phyloP scores from a whole-genome alignment of 2,329 filamentous ascomycete species.

The Ascosphaera apis region DNA sequence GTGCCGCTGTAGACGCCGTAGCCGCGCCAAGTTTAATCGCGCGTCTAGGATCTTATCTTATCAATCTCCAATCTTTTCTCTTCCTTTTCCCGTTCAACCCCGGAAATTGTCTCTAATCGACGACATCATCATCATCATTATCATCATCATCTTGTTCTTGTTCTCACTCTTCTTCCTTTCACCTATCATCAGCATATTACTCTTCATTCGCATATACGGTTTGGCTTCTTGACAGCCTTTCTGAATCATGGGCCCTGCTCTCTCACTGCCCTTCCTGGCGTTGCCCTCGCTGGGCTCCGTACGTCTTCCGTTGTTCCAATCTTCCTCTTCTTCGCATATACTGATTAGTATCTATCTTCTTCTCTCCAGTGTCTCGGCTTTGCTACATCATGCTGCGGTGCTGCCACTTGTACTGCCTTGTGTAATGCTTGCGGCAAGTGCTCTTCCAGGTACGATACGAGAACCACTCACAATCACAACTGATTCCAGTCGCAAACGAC shows the following conservation, averaged over 20 bases:
- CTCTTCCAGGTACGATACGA: constrained; percentile 74
- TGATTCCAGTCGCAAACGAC: too few species aligned
- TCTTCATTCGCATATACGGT: constrained; percentile 1
- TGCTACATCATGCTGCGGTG: constrained; percentile 80
- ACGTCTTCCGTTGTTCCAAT: constrained; percentile 19
- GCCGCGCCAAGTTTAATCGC: too few species aligned
- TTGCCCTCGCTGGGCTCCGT: constrained; percentile 71
- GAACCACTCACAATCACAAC: too few species aligned
- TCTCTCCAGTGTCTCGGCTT: constrained; percentile 44
- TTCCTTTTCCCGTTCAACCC: background rate
- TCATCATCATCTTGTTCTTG: too few species aligned
- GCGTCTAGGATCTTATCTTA: too few species aligned
- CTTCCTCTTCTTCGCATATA: background rate
- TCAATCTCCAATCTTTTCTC: background rate
- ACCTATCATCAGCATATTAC: too few species aligned
- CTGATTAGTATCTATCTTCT: constrained; percentile 5
- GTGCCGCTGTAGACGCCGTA: too few species aligned
- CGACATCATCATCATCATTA: background rate
- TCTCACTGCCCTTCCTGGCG: constrained; percentile 75
- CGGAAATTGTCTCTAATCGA: background rate
- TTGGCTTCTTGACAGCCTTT: too few species aligned
- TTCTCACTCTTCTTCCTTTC: constrained; percentile 2
- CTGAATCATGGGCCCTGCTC: constrained; percentile 69
- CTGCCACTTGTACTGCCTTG: constrained; percentile 85
- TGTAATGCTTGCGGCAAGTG: constrained; percentile 94